Conservation (phyloP, 768 basidiomycete genomes). For the Scleroderma bovista region DNA sequence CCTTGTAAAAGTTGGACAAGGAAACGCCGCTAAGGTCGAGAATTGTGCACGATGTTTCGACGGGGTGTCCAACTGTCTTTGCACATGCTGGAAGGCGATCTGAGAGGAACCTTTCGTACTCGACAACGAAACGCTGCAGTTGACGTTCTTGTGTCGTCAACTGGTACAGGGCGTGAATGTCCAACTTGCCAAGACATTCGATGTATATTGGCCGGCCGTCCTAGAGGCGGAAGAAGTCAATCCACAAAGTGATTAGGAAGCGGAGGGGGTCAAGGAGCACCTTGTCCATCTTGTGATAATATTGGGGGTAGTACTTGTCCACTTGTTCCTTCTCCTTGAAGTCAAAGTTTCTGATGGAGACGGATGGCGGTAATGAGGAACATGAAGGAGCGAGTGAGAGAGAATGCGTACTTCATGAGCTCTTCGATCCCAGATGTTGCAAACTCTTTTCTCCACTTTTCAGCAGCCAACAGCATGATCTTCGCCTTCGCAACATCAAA, state of each 20-base stretch:
- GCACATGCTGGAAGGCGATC: conserved; percentile 81
- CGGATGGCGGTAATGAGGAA: background rate
- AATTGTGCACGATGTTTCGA: conserved; percentile 98
- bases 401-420: conserved; percentile 49
- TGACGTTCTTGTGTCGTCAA: conserved; percentile 85
- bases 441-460: conserved; percentile 88
- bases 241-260: background rate
- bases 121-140: conserved; percentile 80
- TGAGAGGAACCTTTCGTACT: conserved; percentile 86
- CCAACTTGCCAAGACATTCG: conserved; percentile 86
- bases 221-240: conserved; percentile 33
- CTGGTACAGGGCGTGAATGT: conserved; percentile 76
- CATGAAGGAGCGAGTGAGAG: background rate
- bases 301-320: conserved; percentile 92
- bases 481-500: conserved; percentile 83
- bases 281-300: conserved; percentile 94
- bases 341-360: conserved; percentile 60
- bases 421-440: conserved; percentile 81
- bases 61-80: conserved; percentile 66
- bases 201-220: conserved; percentile 96
- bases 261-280: conserved; percentile 31
- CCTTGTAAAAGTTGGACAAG: conserved; percentile 77
- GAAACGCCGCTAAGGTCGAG: conserved; percentile 76
- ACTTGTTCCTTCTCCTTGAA: conserved; percentile 81
- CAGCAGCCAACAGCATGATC: conserved; percentile 73